Evolutionary conservation across 306 rosid species (phyloP).

Genomic region (Cucurbita pepo): DNA sequence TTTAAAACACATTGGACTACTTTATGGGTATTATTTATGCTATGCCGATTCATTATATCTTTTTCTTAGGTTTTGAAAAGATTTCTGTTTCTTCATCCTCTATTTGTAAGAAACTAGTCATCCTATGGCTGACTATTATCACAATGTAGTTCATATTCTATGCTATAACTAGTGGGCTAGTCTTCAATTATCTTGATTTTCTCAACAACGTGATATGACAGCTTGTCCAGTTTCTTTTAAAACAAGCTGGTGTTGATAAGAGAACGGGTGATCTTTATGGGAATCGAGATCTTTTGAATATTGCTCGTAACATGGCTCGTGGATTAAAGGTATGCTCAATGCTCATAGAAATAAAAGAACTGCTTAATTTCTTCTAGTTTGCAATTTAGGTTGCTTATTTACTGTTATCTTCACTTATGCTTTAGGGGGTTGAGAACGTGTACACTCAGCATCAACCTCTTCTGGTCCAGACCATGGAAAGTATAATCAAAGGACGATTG

Average conservation of each 20-base stretch:
- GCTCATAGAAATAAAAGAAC: background rate
- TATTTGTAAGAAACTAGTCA: background rate
- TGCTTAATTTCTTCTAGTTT: constrained; percentile 7
- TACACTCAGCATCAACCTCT: constrained; percentile 93
- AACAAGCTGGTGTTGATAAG: constrained; percentile 95
- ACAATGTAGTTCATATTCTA: background rate
- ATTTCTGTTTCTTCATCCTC: background rate
- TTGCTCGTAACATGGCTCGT: constrained; percentile 98
- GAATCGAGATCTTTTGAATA: constrained; percentile 78
- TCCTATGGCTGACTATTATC: background rate
- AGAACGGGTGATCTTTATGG: constrained; percentile 82
- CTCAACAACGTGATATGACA: constrained; percentile 26
- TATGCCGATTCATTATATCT: background rate
- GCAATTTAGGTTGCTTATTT: constrained; percentile 9
- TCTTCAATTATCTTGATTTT: constrained; percentile 21
- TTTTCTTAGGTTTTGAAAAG: background rate
- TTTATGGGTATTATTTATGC: background rate
- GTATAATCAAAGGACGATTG: constrained; percentile 75
- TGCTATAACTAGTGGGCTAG: background rate
- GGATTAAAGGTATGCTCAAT: constrained; percentile 62
- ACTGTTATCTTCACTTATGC: constrained; percentile 12
- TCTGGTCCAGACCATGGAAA: constrained; percentile 83
- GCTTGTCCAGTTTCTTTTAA: constrained; percentile 92
- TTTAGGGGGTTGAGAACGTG: constrained; percentile 83
- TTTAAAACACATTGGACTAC: background rate